Evolutionary conservation across 805 yeast species (phyloP).

Genomic region (Pichia nanzhaoensis): DNA sequence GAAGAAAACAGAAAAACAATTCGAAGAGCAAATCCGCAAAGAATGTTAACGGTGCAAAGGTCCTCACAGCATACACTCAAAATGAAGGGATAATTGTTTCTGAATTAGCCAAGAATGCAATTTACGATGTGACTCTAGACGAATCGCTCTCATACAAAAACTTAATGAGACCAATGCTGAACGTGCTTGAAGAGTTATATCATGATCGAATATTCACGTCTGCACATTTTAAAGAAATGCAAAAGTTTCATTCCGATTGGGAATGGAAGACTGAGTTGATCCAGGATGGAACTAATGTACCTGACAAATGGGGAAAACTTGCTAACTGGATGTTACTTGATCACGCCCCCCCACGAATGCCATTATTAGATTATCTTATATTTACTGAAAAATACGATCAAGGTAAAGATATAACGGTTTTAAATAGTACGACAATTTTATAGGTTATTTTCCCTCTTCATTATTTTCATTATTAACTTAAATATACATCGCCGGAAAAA

Average conservation of each 20-base stretch:
- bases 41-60: conserved; percentile 3
- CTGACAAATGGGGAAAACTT: conserved; percentile 1
- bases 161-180: background rate
- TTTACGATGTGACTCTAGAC: conserved; percentile 5
- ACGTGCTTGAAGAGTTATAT: conserved; percentile 3
- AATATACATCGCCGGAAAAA: too few relatives aligned
- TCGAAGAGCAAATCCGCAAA: background rate
- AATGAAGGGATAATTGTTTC: background rate
- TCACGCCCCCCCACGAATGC: conserved; percentile 5
- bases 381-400: background rate
- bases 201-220: background rate
- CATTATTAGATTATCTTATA: conserved; percentile 3
- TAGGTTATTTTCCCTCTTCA: background rate
- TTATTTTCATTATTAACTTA: too few relatives aligned
- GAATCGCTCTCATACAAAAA: background rate
- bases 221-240: conserved; percentile 6
- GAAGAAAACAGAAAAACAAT: background rate
- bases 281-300: background rate
- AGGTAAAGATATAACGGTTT: background rate
- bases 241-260: conserved; percentile 1
- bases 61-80: background rate
- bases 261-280: background rate
- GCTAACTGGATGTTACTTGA: conserved; percentile 1
- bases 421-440: background rate
- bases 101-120: background rate